A percentile compares a stretch with the other conserved stretches of the same genome.
Conservation (phyloP, 2,329 filamentous ascomycete genomes). For the Aaosphaeria arxii region DNA sequence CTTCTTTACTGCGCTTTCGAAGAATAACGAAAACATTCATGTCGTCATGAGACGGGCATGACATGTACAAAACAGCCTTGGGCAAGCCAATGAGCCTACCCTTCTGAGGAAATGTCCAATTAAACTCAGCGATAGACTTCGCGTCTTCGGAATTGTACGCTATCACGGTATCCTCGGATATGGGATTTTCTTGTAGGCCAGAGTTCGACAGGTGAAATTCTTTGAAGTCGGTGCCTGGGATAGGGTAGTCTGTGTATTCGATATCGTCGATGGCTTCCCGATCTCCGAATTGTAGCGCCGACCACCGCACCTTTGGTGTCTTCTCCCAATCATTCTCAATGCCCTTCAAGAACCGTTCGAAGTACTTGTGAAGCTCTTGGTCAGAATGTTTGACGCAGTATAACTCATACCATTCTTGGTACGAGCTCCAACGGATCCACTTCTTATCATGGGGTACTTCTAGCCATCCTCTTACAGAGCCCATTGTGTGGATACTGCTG, state of each 20-base stretch:
- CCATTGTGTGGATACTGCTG: slow-evolving; percentile 16
- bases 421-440: slow-evolving; percentile 17
- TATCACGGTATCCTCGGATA: neutral
- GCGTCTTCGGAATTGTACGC: slow-evolving; percentile 15
- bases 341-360: slow-evolving; percentile 46
- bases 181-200: slow-evolving; percentile 3
- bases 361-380: slow-evolving; percentile 34
- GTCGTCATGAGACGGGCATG: slow-evolving; percentile 42
- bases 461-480: slow-evolving; percentile 13
- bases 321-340: slow-evolving; percentile 47
- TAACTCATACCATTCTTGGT: slow-evolving; percentile 19
- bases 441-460: slow-evolving; percentile 14
- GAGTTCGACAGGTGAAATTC: slow-evolving; percentile 8
- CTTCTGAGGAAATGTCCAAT: slow-evolving; percentile 8
- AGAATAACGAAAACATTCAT: slow-evolving; percentile 45
- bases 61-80: slow-evolving; percentile 49
- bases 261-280: slow-evolving; percentile 14
- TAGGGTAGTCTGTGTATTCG: slow-evolving; percentile 11
- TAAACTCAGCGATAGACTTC: slow-evolving; percentile 12
- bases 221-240: slow-evolving; percentile 12
- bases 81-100: slow-evolving; percentile 44
- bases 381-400: slow-evolving; percentile 10
- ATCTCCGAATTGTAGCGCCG: slow-evolving; percentile 28
- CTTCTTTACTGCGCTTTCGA: slow-evolving; percentile 9
- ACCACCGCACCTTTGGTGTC: slow-evolving; percentile 46